Percentiles rank a stretch among this genome's conserved stretches.
Conservation (phyloP, 1,139 yeast genomes). For the Suhomyces anneliseae region DNA sequence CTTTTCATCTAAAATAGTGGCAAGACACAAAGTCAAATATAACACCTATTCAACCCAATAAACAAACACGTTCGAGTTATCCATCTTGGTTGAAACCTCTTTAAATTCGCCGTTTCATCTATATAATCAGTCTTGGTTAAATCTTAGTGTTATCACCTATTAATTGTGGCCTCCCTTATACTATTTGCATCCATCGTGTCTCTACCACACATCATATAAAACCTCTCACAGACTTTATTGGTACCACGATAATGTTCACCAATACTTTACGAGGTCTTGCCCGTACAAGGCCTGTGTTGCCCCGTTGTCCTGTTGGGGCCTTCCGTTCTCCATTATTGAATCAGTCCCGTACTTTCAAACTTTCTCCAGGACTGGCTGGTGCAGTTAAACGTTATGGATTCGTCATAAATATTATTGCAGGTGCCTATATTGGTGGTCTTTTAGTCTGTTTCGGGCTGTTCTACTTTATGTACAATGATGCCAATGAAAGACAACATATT, state of each 20-base stretch:
- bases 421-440: slow-evolving; percentile 47
- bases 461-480: slow-evolving; percentile 43
- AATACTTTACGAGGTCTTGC: slow-evolving; percentile 1
- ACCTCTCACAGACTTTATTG: background rate
- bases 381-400: slow-evolving; percentile 35
- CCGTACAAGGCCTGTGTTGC: background rate
- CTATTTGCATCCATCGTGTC: slow-evolving; percentile 1
- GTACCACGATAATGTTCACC: slow-evolving; percentile 1
- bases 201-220: slow-evolving; percentile 2
- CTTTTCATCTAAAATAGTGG: too few species aligned
- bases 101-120: too few species aligned
- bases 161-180: too few species aligned
- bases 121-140: too few species aligned
- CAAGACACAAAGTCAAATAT: too few species aligned
- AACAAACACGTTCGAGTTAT: too few species aligned
- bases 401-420: slow-evolving; percentile 39
- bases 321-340: background rate
- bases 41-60: too few species aligned
- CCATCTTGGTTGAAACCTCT: too few species aligned
- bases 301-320: background rate
- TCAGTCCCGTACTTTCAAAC: slow-evolving; percentile 8
- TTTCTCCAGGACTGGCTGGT: slow-evolving; percentile 18
- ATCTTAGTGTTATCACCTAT: too few species aligned
- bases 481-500: slow-evolving; percentile 39
- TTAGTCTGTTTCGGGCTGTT: slow-evolving; percentile 41